Percentiles rank a stretch among this genome's conserved stretches.
Conservation (phyloP, 2,329 filamentous ascomycete species). For the Paecilomyces dactylethromorphus region DNA sequence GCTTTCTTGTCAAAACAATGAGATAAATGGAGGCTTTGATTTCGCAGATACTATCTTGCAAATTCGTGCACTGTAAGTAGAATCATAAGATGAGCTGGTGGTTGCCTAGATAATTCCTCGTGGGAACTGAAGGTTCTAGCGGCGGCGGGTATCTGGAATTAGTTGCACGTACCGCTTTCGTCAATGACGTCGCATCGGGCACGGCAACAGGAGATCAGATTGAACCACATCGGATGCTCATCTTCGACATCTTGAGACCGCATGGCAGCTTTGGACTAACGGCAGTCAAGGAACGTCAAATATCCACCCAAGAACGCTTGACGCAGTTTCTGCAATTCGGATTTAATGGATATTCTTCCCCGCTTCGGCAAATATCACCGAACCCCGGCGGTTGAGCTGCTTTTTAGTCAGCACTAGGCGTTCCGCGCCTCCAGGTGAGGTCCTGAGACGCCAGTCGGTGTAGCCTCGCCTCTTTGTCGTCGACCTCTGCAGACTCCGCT, state of each 20-base stretch:
- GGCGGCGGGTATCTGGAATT: not conserved
- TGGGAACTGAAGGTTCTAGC: not conserved
- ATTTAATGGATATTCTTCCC: not conserved
- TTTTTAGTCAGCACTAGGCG: not conserved
- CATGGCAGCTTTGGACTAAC: no score
- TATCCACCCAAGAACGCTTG: no score
- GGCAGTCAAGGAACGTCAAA: no score
- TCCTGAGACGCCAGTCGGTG: not conserved
- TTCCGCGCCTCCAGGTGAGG: not conserved
- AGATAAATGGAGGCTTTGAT: no score
- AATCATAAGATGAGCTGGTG: not conserved
- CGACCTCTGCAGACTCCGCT: not conserved
- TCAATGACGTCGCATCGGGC: not conserved
- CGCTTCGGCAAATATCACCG: not conserved
- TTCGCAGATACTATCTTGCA: not conserved
- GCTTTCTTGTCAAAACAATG: not conserved
- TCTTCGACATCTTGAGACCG: no score
- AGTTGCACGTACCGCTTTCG: not conserved
- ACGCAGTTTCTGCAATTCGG: not conserved
- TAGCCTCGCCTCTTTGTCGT: not conserved
- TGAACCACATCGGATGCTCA: no score
- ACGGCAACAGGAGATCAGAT: no score
- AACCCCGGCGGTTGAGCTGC: not conserved
- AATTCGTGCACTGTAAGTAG: not conserved
- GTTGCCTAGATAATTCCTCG: not conserved